phyloP scores from a whole-genome alignment of 2,329 filamentous ascomycete genomes.

The Sordariomycetes sp. region DNA sequence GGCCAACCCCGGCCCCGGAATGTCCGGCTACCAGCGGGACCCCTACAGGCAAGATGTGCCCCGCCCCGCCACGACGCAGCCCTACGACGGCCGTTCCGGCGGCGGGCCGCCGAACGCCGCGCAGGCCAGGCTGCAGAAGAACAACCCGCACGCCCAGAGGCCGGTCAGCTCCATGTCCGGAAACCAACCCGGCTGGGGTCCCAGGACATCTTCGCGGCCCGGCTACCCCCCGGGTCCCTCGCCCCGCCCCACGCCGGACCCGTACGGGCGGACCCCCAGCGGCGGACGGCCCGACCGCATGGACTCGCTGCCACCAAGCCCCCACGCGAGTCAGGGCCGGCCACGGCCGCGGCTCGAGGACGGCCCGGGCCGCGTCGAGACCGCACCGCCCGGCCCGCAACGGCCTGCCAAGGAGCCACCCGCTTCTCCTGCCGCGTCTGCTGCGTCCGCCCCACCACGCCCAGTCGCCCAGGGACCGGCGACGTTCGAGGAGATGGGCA shows the following conservation, averaged over 20 bases:
- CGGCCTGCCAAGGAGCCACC: slow-evolving; percentile 11
- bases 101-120: slow-evolving; percentile 12
- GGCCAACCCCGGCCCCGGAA: slow-evolving; percentile 19
- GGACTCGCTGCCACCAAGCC: slow-evolving; percentile 7
- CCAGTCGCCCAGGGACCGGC: slow-evolving; percentile 57
- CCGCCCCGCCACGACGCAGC: slow-evolving; percentile 14
- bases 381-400: slow-evolving; percentile 20
- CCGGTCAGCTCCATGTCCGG: slow-evolving; percentile 6
- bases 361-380: slow-evolving; percentile 19
- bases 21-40: slow-evolving; percentile 9
- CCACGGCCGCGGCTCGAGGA: slow-evolving; percentile 5
- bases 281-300: slow-evolving; percentile 10
- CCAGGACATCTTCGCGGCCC: slow-evolving; percentile 19
- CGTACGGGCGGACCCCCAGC: slow-evolving; percentile 14
- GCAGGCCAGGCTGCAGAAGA: slow-evolving; percentile 5
- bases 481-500: slow-evolving; percentile 97
- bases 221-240: background rate
- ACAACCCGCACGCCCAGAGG: slow-evolving; percentile 5
- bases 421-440: slow-evolving; percentile 11
- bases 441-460: slow-evolving; percentile 18
- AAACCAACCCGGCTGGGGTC: slow-evolving; percentile 21
- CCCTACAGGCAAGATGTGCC: slow-evolving; percentile 11
- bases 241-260: slow-evolving; percentile 14
- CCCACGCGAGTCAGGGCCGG: background rate
- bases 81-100: slow-evolving; percentile 10